Conservation (phyloP, 2,329 filamentous ascomycete species). For the Amylocarpus encephaloides region DNA sequence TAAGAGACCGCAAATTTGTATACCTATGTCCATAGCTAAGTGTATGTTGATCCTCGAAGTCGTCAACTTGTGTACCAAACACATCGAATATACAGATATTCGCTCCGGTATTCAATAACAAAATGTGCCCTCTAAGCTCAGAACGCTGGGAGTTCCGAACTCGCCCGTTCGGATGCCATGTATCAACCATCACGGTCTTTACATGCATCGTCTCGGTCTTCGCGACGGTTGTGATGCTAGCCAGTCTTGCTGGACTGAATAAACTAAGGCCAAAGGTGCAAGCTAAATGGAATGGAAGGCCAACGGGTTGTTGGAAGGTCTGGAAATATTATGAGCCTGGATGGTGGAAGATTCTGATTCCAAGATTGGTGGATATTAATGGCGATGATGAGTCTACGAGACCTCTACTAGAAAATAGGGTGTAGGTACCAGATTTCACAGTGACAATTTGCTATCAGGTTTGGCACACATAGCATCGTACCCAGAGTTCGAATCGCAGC, state of each 20-base stretch:
- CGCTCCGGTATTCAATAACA: slow-evolving; percentile 43
- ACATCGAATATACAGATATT: slow-evolving; percentile 39
- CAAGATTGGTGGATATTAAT: slow-evolving; percentile 13
- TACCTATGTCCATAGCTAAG: background rate
- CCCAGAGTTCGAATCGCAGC: background rate
- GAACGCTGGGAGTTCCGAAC: slow-evolving; percentile 41
- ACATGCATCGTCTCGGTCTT: slow-evolving; percentile 32
- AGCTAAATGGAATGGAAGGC: slow-evolving; percentile 15
- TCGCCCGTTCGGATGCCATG: slow-evolving; percentile 35
- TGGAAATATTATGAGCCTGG: slow-evolving; percentile 19
- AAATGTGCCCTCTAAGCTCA: slow-evolving; percentile 47
- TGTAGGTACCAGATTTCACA: background rate
- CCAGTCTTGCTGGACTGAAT: slow-evolving; percentile 4
- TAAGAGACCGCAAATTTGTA: slow-evolving; percentile 9
- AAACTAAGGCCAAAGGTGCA: slow-evolving; percentile 5
- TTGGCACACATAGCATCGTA: background rate
- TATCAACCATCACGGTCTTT: slow-evolving; percentile 38
- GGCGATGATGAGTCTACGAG: background rate
- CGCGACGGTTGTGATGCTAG: slow-evolving; percentile 26
- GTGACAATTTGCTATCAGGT: background rate
- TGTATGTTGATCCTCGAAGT: slow-evolving; percentile 6
- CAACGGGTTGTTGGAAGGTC: slow-evolving; percentile 28
- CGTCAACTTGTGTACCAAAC: slow-evolving; percentile 50
- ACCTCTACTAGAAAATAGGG: slow-evolving; percentile 1
- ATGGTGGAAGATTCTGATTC: slow-evolving; percentile 18